phyloP scores from a whole-genome alignment of 2,329 filamentous ascomycete species.

The Biscogniauxia marginata region DNA sequence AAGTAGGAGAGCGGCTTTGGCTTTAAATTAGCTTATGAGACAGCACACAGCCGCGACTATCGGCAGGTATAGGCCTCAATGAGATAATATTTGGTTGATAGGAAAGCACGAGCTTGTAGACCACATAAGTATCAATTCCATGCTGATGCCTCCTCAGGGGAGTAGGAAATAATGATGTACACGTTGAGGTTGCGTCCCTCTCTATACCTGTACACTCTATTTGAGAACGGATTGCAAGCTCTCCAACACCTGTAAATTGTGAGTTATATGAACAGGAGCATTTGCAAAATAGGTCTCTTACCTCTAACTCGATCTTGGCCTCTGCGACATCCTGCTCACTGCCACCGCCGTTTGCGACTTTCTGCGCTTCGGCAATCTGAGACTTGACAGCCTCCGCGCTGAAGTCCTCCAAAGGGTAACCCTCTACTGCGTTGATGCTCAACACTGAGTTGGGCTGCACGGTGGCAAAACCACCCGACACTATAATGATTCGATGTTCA shows the following conservation, averaged over 20 bases:
- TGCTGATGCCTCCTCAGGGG: constrained; percentile 24
- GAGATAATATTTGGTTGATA: constrained; percentile 11
- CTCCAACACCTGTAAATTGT: constrained; percentile 68
- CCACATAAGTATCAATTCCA: constrained; percentile 25
- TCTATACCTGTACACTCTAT: constrained; percentile 55
- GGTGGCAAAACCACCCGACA: constrained; percentile 94
- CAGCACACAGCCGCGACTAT: neutral
- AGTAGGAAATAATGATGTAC: constrained; percentile 38
- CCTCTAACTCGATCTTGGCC: constrained; percentile 99
- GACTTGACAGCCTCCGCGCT: constrained; percentile 84
- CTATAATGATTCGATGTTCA: constrained; percentile 44
- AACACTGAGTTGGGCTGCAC: constrained; percentile 92
- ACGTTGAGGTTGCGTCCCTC: constrained; percentile 34
- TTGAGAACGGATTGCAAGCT: constrained; percentile 78
- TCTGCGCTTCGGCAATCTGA: constrained; percentile 93
- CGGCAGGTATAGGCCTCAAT: neutral
- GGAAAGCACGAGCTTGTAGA: constrained; percentile 18
- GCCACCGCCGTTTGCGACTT: constrained; percentile 84
- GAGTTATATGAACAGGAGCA: constrained; percentile 29
- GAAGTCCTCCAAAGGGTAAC: constrained; percentile 92
- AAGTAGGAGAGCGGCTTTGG: neutral
- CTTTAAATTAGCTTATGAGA: neutral
- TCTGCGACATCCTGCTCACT: constrained; percentile 98
- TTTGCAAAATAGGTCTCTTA: constrained; percentile 40
- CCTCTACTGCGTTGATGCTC: constrained; percentile 98